Conservation (phyloP, 441 rosid genomes). For the Aleurites moluccanus region DNA sequence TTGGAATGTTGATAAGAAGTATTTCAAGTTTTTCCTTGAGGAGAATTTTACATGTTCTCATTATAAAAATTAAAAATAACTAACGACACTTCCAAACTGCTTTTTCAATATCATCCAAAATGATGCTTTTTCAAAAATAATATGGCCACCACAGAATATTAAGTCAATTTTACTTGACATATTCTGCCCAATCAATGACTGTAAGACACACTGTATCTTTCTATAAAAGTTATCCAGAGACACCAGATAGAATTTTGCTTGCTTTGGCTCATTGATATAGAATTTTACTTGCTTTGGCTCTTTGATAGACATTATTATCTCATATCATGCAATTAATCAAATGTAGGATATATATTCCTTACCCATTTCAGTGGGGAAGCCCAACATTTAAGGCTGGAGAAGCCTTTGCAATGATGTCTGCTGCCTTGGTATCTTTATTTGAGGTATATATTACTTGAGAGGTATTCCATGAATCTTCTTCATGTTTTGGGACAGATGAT, state of each 20-base stretch:
- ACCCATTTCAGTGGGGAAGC: slow-evolving; percentile 82
- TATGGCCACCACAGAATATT: too few species aligned
- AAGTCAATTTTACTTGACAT: background rate
- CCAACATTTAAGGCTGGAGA: slow-evolving; percentile 69
- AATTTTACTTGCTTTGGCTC: background rate
- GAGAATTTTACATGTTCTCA: too few species aligned
- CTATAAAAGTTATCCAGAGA: too few species aligned
- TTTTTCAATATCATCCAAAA: too few species aligned
- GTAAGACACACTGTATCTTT: too few species aligned
- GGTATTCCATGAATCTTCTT: background rate
- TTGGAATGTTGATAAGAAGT: too few species aligned
- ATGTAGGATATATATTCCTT: slow-evolving; percentile 71
- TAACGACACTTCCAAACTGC: too few species aligned
- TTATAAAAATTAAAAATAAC: too few species aligned
- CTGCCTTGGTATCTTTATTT: slow-evolving; percentile 68
- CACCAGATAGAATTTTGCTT: background rate
- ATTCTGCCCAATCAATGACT: too few species aligned
- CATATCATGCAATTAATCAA: background rate
- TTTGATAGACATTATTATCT: background rate
- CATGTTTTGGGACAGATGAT: background rate
- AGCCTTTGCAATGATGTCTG: slow-evolving; percentile 68
- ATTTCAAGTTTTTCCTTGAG: too few species aligned
- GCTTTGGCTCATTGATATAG: background rate
- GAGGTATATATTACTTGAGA: slow-evolving; percentile 42
- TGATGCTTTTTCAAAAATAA: too few species aligned